Base-by-base conservation (phyloP, 306 rosid genomes). In the Prunus mongolica region DNA sequence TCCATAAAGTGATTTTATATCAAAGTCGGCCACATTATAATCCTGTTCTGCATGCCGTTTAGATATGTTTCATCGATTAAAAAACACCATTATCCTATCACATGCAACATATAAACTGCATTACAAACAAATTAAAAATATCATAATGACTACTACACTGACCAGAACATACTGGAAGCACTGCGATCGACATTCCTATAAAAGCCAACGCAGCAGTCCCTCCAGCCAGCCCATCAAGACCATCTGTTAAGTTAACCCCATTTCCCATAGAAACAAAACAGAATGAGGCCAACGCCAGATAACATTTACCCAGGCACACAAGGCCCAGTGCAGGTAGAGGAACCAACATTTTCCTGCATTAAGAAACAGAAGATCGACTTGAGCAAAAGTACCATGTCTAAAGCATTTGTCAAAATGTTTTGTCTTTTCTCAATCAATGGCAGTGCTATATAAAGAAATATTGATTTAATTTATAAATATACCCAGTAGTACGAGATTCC, bases 151-250 rank as follows among this genome's bases (percentile, higher is more conserved):
- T 66, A 81, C 69, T 20, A 56, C 71, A 84, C 96, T 88, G 78
- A 95, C 98, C 98, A 71, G 97, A 82, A 73, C 96, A 92, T 79
- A 95, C 84, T 51, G 98, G 98, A 80, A 95, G 98, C 85, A 95
- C 96, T 12, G 97, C 97, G 19, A 92, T 90, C 2, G 98, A 88
- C 98, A 95, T 92, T 80, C 97, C 98, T 14, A 80, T 81, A 65
- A 92, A 92, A 46, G 98, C 98, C 92, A 95, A 81, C 62, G 98
- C 97, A 79, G 98, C 93, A 75, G 86, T 82, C 67, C 98, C 98
- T 65, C 98, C 96, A 67, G 98, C 96, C 72, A 95, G 85, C 71
- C 98, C 98, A 73, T 95, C 98, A 78, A 95, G 93, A 73, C 96
- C 91, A 84, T 92, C 94, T 15, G 97, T 87, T 76, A 90, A 62